Conservation (phyloP, 2,329 filamentous ascomycete genomes). For the Exophiala sideris region DNA sequence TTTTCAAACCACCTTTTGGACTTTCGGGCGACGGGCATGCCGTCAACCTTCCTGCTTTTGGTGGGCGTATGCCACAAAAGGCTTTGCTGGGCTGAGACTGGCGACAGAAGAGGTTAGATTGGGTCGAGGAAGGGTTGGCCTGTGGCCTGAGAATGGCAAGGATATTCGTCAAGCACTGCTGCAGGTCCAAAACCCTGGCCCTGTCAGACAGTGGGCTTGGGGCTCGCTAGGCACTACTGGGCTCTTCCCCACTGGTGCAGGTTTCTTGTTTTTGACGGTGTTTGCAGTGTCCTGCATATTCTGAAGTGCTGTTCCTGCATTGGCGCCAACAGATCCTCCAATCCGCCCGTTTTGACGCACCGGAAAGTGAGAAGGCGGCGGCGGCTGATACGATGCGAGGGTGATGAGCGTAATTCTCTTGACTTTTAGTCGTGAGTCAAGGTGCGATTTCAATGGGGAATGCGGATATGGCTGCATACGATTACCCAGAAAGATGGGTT, state of each 20-base stretch:
- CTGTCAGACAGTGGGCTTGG: background rate
- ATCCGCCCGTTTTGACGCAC: background rate
- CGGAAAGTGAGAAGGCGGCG: background rate
- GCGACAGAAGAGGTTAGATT: constrained; percentile 13
- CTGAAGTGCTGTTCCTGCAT: constrained; percentile 23
- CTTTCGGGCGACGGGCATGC: too few relatives aligned
- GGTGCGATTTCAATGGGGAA: too few relatives aligned
- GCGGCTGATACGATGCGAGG: too few relatives aligned
- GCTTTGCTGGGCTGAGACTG: constrained; percentile 18
- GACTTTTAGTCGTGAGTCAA: too few relatives aligned
- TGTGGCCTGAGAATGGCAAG: constrained; percentile 15
- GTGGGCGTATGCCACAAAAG: constrained; percentile 17
- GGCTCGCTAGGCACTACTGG: background rate
- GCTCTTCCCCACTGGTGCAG: background rate
- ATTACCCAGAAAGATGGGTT: too few relatives aligned
- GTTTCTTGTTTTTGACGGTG: background rate
- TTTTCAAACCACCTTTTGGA: too few relatives aligned
- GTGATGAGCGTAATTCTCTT: too few relatives aligned
- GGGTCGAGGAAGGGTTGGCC: background rate
- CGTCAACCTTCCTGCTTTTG: constrained; percentile 3
- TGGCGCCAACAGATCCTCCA: constrained; percentile 16
- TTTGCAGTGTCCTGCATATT: background rate
- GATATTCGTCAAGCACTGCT: constrained; percentile 1
- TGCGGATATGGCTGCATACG: too few relatives aligned
- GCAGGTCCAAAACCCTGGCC: background rate